phyloP scores from a whole-genome alignment of 176 grass and related monocot genomes.

The Hordeum marinum region DNA sequence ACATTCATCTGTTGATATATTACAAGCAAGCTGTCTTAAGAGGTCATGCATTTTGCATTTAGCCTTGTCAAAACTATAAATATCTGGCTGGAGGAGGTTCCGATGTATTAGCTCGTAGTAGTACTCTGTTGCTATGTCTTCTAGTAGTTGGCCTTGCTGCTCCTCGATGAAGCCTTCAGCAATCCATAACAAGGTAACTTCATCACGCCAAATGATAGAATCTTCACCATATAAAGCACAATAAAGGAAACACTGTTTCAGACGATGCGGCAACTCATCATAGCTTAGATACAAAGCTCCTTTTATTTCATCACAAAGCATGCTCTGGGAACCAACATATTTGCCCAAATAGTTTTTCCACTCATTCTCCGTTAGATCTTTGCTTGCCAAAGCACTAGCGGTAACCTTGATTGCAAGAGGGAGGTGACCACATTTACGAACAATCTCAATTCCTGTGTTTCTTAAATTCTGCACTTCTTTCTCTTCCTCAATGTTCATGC shows the following conservation, averaged over 20 bases:
- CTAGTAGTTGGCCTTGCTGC: not conserved
- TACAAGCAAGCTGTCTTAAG: conserved; percentile 14
- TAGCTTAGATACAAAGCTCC: conserved; percentile 37
- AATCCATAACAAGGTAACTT: conserved; percentile 27
- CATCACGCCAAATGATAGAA: accelerated
- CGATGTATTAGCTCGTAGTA: too few relatives aligned
- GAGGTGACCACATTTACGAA: conserved; percentile 34
- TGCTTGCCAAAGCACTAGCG: not conserved
- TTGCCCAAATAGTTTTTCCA: conserved; percentile 17
- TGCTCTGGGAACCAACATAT: not conserved
- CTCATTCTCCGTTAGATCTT: not conserved
- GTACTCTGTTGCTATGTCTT: conserved; percentile 39
- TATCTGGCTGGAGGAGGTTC: conserved; percentile 24
- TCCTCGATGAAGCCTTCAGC: conserved; percentile 30
- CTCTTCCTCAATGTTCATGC: not conserved
- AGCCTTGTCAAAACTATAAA: accelerated
- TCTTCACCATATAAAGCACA: conserved; percentile 8
- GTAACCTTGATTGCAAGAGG: conserved; percentile 41
- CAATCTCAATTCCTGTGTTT: not conserved
- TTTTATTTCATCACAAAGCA: not conserved
- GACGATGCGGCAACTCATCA: not conserved
- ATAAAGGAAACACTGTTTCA: conserved; percentile 50
- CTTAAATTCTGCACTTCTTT: not conserved
- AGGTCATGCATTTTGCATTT: conserved; percentile 16
- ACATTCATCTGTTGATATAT: conserved; percentile 18